Conservation (phyloP, 768 basidiomycete genomes). For the Chlorophyllum brunneum region DNA sequence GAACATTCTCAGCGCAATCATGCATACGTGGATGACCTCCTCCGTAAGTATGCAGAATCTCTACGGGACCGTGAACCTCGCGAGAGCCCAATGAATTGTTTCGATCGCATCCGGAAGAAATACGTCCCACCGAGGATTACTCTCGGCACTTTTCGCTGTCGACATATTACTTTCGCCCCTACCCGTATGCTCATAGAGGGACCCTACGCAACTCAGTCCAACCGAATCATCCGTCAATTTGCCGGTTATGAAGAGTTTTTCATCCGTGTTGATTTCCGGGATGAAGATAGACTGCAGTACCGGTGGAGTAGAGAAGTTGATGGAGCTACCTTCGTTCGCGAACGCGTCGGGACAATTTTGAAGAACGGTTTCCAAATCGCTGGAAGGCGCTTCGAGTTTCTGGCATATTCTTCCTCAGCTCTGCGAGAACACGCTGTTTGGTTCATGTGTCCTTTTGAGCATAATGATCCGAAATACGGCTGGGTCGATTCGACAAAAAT, state of each 20-base stretch:
- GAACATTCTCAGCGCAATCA: constrained; percentile 21
- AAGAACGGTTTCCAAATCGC: constrained; percentile 67
- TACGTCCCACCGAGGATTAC: constrained; percentile 23
- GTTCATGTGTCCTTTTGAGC: constrained; percentile 67
- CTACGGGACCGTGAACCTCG: constrained; percentile 39
- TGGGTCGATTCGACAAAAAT: constrained; percentile 55
- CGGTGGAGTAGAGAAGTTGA: constrained; percentile 70
- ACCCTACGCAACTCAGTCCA: constrained; percentile 71
- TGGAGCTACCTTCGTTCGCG: constrained; percentile 46
- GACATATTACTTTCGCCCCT: constrained; percentile 74
- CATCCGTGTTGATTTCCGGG: constrained; percentile 79
- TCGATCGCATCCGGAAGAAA: constrained; percentile 28
- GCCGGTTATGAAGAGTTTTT: constrained; percentile 61
- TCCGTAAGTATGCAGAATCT: constrained; percentile 50
- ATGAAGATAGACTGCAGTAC: constrained; percentile 75
- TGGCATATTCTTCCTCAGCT: constrained; percentile 80
- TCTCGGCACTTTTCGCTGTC: constrained; percentile 52
- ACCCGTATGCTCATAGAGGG: constrained; percentile 74
- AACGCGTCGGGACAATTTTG: constrained; percentile 55
- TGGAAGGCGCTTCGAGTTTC: constrained; percentile 70
- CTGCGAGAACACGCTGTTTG: constrained; percentile 79
- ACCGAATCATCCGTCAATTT: constrained; percentile 73
- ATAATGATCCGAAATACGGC: constrained; percentile 32
- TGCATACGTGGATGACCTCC: constrained; percentile 38
- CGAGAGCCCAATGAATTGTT: constrained; percentile 42